Percentiles rank a stretch among this genome's conserved stretches.
These are phyloP conservation scores for Przewalskia tangutica DNA, from an alignment of 257 asterid species.

Conservation along the genomic window DNA sequence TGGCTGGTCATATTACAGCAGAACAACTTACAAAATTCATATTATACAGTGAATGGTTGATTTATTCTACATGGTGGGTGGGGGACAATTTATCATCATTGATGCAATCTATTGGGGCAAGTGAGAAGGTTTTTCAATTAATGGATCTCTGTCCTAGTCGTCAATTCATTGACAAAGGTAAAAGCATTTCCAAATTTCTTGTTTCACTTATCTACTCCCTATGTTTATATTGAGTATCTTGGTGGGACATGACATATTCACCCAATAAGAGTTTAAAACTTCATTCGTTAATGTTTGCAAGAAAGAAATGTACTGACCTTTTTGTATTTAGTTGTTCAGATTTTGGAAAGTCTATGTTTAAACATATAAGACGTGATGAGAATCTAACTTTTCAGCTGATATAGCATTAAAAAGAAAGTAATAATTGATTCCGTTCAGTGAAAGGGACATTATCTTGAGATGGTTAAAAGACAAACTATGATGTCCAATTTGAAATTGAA, in stretches of 20 bases:
- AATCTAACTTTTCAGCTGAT: background rate
- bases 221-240: background rate
- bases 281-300: background rate
- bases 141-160: slow-evolving; percentile 65
- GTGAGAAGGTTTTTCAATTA: slow-evolving; percentile 89
- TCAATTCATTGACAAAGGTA: slow-evolving; percentile 68
- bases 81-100: slow-evolving; percentile 85
- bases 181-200: background rate
- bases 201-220: background rate
- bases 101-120: slow-evolving; percentile 96
- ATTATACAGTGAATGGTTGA: slow-evolving; percentile 96
- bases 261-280: background rate
- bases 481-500: background rate
- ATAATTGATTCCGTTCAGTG: background rate
- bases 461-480: background rate
- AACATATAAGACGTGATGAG: background rate
- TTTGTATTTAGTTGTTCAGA: background rate
- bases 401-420: background rate
- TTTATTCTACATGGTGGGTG: slow-evolving; percentile 96
- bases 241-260: background rate
- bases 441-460: background rate
- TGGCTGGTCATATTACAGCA: slow-evolving; percentile 83
- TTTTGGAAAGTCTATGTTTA: background rate
- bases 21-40: slow-evolving; percentile 96
- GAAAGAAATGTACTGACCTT: background rate